A percentile compares a stretch with the other conserved stretches of the same genome.
Conservation (phyloP, 345 rosid genomes). For the Salix brachista region DNA sequence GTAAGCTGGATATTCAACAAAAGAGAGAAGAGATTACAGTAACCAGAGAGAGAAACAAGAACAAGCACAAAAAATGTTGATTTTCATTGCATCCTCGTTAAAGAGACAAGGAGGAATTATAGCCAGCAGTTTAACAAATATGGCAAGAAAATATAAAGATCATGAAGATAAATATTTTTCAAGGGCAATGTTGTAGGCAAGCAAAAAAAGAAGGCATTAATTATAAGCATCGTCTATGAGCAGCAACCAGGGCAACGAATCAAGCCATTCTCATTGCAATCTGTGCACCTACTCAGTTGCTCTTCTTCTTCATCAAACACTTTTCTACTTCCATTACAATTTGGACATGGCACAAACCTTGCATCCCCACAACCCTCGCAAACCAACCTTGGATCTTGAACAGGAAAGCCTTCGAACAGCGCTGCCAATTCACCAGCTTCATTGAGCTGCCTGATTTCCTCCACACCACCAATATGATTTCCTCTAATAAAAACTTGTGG, state of each 20-base stretch:
- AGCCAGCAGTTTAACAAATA: neutral
- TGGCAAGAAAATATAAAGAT: neutral
- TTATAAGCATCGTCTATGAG: neutral
- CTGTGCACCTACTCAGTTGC: conserved; percentile 29
- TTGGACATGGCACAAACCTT: conserved; percentile 41
- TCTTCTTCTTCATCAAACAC: conserved; percentile 37
- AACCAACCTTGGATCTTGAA: conserved; percentile 20
- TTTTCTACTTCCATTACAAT: conserved; percentile 43
- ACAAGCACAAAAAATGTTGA: neutral
- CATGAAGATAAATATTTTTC: neutral
- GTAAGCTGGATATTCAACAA: neutral
- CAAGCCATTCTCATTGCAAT: conserved; percentile 48
- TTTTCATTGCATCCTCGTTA: conserved; percentile 6
- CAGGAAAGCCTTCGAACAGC: conserved; percentile 36
- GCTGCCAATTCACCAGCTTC: conserved; percentile 39
- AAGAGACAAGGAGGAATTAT: neutral
- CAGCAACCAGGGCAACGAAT: conserved; percentile 47
- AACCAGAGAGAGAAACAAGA: neutral
- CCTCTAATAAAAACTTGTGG: conserved; percentile 43
- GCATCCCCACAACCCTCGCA: conserved; percentile 46
- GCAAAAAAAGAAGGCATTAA: neutral
- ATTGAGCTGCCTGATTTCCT: conserved; percentile 39
- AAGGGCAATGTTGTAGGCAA: neutral
- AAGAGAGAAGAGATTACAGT: neutral
- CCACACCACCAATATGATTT: conserved; percentile 40